These are phyloP conservation scores for Ascochyta pisi DNA, from an alignment of 2,329 filamentous ascomycete genomes.

Conservation along the genomic window DNA sequence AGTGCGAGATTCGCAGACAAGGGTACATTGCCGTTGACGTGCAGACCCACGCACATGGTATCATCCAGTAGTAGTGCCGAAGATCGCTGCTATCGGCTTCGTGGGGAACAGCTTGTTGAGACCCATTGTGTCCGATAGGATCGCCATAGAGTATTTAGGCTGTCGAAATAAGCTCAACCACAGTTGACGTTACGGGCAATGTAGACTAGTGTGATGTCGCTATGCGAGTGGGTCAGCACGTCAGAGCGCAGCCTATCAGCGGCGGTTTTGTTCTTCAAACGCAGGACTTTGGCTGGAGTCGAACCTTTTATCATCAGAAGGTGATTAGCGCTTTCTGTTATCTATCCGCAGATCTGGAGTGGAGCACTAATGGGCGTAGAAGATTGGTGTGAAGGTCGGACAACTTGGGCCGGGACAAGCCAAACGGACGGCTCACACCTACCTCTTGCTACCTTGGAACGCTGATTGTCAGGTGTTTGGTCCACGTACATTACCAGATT, in stretches of 20 bases:
- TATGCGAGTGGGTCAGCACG: slow-evolving; percentile 21
- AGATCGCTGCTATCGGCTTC: slow-evolving; percentile 7
- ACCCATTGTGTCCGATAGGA: not conserved
- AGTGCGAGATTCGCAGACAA: not conserved
- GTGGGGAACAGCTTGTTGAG: not conserved
- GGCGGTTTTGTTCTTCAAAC: not conserved
- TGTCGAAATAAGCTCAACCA: not conserved
- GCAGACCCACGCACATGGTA: slow-evolving; percentile 20
- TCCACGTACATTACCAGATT: slow-evolving; percentile 39
- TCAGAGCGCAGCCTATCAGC: slow-evolving; percentile 8
- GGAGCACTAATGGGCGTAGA: not conserved
- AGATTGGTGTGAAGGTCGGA: slow-evolving; percentile 42
- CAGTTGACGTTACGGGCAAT: not conserved
- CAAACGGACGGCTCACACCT: slow-evolving; percentile 39
- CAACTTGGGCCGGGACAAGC: not conserved
- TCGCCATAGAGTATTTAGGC: not conserved
- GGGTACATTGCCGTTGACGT: slow-evolving; percentile 8
- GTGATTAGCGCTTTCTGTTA: not conserved
- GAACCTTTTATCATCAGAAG: not conserved
- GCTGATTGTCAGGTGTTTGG: slow-evolving; percentile 42
- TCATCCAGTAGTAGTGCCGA: slow-evolving; percentile 11
- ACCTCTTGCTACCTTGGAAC: slow-evolving; percentile 38
- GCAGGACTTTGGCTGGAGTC: not conserved
- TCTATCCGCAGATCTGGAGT: no score
- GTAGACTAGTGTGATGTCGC: slow-evolving; percentile 16